Percentiles rank a stretch among this genome's conserved stretches.
Evolutionary conservation across 2,329 filamentous ascomycete species (phyloP).

Genomic region (Malbranchea zuffiana): DNA sequence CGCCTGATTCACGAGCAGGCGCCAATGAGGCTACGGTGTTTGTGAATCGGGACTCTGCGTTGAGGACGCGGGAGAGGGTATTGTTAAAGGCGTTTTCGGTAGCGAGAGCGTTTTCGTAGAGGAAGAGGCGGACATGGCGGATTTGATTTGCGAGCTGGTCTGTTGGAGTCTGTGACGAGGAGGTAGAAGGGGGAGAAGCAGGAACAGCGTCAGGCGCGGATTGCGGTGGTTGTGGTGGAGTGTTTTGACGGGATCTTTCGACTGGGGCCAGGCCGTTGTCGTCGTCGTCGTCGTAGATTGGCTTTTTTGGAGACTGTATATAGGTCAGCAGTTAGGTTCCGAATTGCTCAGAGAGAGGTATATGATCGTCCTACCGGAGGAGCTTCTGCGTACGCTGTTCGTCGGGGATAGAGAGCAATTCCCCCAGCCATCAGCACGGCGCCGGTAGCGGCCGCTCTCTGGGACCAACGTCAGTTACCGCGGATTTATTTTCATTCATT

Average conservation of each 20-base stretch:
- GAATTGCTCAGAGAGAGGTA: background rate
- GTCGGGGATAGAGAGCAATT: constrained; percentile 31
- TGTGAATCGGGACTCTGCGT: constrained; percentile 82
- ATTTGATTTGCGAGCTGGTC: constrained; percentile 80
- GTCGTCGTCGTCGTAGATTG: constrained; percentile 17
- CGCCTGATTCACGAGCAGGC: constrained; percentile 71
- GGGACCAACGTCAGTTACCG: constrained; percentile 13
- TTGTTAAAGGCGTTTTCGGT: constrained; percentile 76
- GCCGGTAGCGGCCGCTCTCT: constrained; percentile 32
- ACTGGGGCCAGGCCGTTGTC: constrained; percentile 6
- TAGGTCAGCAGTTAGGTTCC: constrained; percentile 7
- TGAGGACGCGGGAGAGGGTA: constrained; percentile 67
- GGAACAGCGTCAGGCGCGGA: background rate
- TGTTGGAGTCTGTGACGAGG: constrained; percentile 58
- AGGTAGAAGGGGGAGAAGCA: constrained; percentile 2
- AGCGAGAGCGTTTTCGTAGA: constrained; percentile 62
- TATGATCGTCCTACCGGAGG: constrained; percentile 24
- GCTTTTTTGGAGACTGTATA: constrained; percentile 13
- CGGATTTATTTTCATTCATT: background rate
- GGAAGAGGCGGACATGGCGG: constrained; percentile 63
- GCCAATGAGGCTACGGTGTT: constrained; percentile 79
- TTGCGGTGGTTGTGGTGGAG: constrained; percentile 1
- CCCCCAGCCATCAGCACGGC: constrained; percentile 32
- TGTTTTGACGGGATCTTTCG: constrained; percentile 7
- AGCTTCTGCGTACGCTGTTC: constrained; percentile 34